Base-by-base conservation (phyloP, 495 filamentous ascomycete genomes). In the Letharia columbiana region DNA sequence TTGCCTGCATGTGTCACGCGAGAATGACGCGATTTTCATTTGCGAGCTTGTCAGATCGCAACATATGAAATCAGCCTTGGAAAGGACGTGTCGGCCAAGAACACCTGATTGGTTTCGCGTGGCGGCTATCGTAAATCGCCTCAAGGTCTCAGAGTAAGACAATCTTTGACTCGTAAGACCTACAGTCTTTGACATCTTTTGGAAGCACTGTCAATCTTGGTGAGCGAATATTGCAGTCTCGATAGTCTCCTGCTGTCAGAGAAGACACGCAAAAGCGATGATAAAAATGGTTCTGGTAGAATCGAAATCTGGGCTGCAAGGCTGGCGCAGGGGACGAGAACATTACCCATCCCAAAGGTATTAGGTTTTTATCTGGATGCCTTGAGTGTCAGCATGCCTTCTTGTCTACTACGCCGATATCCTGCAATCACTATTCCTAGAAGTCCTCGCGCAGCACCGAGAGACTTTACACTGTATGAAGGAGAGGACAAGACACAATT, bases 51-150 rank as follows among this genome's bases (percentile, higher is more conserved):
- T 40, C 45, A 31, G 18, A 37, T 47, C 57, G 57, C 64, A 23
- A 20, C 42, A 31, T 52, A 37, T 39, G 56, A 47, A 17, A 44
- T 41, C 35, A 47, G 20, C 33, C 31, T 39, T 10, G 56, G 28
- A 31, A 33, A 28, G n/a, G 37, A 66, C 31, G 11, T 66, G 44
- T 66, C 42, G 41, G 56, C 42, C 17, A 35, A n/a, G 44, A 37
- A 42, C 17, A 23, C 9, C 13, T 60, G 64, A 66, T 66, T 66
- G 64, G 64, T 44, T 35, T 66, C 64, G 64, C 54, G 23, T 66
- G 35, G 56, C 64, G 64, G 64, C 56, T 66, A n/a, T 66, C 57
- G 64, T 64, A 44, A 64, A 58, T 64, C 62, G 62, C 50, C n/a
- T 56, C 52, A 44, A 41, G 62, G 52, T 64, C 49, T 58, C 28